phyloP scores from a whole-genome alignment of 2,329 filamentous ascomycete genomes.

The Arthroderma sp. region DNA sequence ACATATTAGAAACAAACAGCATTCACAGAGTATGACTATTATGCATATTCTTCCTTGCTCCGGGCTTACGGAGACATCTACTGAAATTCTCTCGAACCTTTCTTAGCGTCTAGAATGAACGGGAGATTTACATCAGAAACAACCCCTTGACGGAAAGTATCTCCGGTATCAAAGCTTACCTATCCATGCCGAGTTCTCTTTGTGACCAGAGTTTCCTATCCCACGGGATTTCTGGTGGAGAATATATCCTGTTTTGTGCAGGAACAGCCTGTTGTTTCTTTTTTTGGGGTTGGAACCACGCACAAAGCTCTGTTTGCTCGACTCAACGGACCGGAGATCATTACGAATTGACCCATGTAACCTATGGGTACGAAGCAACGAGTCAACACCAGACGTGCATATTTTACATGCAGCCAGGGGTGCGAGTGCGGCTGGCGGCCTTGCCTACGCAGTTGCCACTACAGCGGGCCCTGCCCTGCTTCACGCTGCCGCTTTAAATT shows the following conservation, averaged over 20 bases:
- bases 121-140: not conserved
- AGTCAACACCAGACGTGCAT: not conserved
- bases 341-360: constrained; percentile 2
- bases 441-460: not conserved
- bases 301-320: not conserved
- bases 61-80: not conserved
- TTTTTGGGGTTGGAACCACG: constrained; percentile 3
- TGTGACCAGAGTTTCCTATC: constrained; percentile 3
- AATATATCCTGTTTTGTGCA: constrained; percentile 5
- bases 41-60: not conserved
- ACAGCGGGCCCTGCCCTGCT: not conserved
- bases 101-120: not conserved
- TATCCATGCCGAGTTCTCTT: not conserved
- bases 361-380: not conserved
- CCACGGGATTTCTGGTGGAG: not conserved
- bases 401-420: not conserved
- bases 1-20: not conserved
- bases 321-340: not conserved
- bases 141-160: not conserved
- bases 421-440: not conserved
- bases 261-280: constrained; percentile 7
- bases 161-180: not conserved
- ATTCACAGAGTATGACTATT: no score
- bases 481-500: not conserved
- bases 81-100: not conserved